Evolutionary conservation across 495 filamentous ascomycete species (phyloP), one percentile per base, ranked within the genome.

Genomic region (Penicillium paradoxum): DNA sequence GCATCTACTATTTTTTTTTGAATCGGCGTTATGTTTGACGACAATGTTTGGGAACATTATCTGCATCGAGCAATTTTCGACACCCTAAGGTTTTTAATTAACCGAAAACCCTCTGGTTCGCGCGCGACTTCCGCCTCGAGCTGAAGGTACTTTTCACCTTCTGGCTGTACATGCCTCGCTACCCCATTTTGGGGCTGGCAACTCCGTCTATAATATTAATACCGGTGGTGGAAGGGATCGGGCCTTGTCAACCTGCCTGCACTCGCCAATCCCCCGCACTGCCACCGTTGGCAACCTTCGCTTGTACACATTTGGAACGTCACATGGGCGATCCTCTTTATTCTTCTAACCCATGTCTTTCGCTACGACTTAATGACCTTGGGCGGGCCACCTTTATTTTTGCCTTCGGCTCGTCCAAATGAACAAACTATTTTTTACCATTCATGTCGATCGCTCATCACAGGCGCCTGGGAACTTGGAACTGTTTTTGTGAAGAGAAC

Each of bases 391-490:
- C 60, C 56, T 59, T 58, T 57, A 54, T 53, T 51, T 60, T 67
- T 57, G 57, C 60, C 65, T 67, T 57, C 45, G 46, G 63, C 69
- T 71, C 69, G 67, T 59, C 57, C 59, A 61, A 62, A 45, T 72
- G 67, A 62, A 74, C 66, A 72, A 63, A 62, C 45, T n/a, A 58
- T 67, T 64, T 32, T 51, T 62, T 63, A 63, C 59, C 59, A 68
- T 75, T 73, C 71, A 55, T 73, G 73, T 77, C 73, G 58, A 67
- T 77, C 73, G 71, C 67, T 77, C 69, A 72, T 60, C 58, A 57
- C 56, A 62, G 73, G 71, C 72, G 72, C 66, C 65, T 69, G 66
- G 68, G 64, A 62, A 51, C 52, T 55, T 59, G 60, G 52, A 65
- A 48, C 54, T 51, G 36, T 51, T 55, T 44, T 60, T 37, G 56